Conservation (phyloP, 768 basidiomycete genomes). For the Boletales sp. region DNA sequence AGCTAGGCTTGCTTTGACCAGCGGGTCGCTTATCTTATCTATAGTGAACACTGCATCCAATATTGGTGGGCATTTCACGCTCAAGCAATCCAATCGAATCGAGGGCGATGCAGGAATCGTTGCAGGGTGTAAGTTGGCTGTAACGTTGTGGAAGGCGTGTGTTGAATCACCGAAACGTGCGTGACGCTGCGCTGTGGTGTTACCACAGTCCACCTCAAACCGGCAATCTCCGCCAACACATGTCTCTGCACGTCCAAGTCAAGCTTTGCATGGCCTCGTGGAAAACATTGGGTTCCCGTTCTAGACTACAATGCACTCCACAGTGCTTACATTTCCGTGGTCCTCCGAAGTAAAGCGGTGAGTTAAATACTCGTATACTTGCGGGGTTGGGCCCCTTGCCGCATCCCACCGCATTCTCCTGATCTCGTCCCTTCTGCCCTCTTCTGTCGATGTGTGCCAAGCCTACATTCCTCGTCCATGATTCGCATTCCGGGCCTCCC, state of each 20-base stretch:
- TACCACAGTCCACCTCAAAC: not conserved
- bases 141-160: too few relatives aligned
- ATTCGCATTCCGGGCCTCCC: conserved; percentile 7
- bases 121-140: too few relatives aligned
- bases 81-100: too few relatives aligned
- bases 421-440: not conserved
- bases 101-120: too few relatives aligned
- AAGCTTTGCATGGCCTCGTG: conserved; percentile 11
- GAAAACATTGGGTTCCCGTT: conserved; percentile 8
- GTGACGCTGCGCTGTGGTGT: too few relatives aligned
- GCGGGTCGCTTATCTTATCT: too few relatives aligned
- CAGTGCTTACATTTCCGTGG: conserved; percentile 6
- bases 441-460: conserved; percentile 12
- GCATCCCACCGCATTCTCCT: not conserved
- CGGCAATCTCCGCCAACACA: conserved; percentile 17
- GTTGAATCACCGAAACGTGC: too few relatives aligned
- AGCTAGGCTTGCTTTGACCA: too few relatives aligned
- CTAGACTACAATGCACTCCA: conserved; percentile 21
- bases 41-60: too few relatives aligned
- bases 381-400: not conserved
- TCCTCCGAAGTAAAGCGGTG: conserved; percentile 5
- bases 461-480: not conserved
- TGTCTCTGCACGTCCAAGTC: not conserved
- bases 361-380: conserved; percentile 23
- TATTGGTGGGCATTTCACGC: too few relatives aligned